phyloP scores from a whole-genome alignment of 331 rosid species.

The Rosa hybrid region DNA sequence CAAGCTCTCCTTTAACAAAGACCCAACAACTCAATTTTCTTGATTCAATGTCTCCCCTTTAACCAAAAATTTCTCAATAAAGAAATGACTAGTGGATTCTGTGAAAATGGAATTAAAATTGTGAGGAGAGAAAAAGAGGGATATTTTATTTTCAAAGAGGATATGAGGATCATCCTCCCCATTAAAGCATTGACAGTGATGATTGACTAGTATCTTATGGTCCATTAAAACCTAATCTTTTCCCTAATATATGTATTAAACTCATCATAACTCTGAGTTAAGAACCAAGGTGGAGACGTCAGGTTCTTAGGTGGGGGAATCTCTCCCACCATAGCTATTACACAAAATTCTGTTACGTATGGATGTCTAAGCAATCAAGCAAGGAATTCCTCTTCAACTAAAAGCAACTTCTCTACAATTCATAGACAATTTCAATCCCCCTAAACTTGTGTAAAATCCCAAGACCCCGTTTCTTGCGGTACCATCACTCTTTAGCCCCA shows the following conservation, averaged over 20 bases:
- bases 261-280: not conserved
- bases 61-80: not conserved
- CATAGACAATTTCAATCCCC: not conserved
- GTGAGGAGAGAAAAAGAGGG: not conserved
- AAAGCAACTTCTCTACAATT: constrained; percentile 14
- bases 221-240: not conserved
- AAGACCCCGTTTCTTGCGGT: constrained; percentile 13
- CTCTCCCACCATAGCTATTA: constrained; percentile 8
- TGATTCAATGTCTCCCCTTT: not conserved
- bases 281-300: not conserved
- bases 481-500: not conserved
- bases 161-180: not conserved
- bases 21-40: not conserved
- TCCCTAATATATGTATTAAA: not conserved
- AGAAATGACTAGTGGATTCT: not conserved
- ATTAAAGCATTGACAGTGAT: not conserved
- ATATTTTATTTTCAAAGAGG: not conserved
- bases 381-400: constrained; percentile 31
- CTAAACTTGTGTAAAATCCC: not conserved
- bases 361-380: constrained; percentile 26
- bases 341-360: constrained; percentile 14
- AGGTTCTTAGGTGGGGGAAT: constrained; percentile 12
- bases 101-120: not conserved
- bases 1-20: not conserved
- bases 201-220: not conserved